Base-by-base conservation (phyloP, 192 early-diverging fungal species). In the Coemansia aciculifera region DNA sequence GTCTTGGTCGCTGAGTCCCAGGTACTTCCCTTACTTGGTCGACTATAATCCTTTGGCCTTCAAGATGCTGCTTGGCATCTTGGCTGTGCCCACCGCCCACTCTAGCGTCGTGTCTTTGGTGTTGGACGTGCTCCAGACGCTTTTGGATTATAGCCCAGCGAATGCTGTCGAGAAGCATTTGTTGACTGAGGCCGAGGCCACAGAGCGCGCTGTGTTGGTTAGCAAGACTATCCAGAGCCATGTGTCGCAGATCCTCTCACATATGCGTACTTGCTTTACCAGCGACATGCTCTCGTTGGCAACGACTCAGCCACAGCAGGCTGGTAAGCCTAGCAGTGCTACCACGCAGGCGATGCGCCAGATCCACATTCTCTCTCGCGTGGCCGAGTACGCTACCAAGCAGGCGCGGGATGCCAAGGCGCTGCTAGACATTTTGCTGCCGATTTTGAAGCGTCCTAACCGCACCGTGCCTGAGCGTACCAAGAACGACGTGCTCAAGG, bases 401-500 rank as follows among this genome's bases (percentile, higher is more conserved):
- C 84, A 89, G 37, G 79, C 85, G 0, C 83, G 87, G 56, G 73
- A 83, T 52, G 90, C 93, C 11, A 84, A 87, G 48, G 85, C 81
- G 37, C 72, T 98, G 32, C 66, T 96, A 19, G 88, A 91, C 13
- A 85, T 98, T 32, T 67, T 99, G 62, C 73, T 96, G 62, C 97
- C 98, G 34, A 88, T 89, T 66, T 76, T 96, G 36, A 90, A 90
- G 64, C 88, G 89, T 44, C 88, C 88, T 24, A 68, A 87, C 54
- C 83, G 85, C 37, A 38, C 85, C 3, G 90, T 98, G 8, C 86
- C 92, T 0, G 94, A 96, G 75, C 75, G 83, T 37, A 89, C 89
- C 36, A 98, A 98, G 77, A 82, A 86, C 3, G 86, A 98, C 56
- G 93, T 99, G 36, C 83, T 98, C 29, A 64, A 78, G 11, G 93